Evolutionary conservation across 192 early-diverging fungal species (phyloP), one percentile per base, ranked within the genome.

Genomic region (Chytriomyces confervae): DNA sequence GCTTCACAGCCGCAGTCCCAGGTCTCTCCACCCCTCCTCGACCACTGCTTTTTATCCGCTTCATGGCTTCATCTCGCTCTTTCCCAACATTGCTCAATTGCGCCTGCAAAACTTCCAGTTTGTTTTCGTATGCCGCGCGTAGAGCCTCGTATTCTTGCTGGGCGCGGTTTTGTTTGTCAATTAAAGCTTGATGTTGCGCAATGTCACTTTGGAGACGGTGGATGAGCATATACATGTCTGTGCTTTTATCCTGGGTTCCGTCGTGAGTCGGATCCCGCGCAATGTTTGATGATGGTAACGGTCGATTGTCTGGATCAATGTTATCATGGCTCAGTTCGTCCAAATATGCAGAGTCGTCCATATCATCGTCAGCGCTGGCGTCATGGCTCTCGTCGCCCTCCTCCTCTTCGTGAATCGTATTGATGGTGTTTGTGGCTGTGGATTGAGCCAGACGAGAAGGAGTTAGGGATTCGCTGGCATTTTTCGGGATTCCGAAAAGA

Each of bases 31-130:
- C 53, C n/a, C 29, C 66, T 2, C 66, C 50, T 70, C 85, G 86
- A 8, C 87, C 83, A 24, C 82, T 71, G 77, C 80, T 69, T 63
- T 77, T 70, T 79, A 91, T 86, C 50, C 86, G 81, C 65, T 88
- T 84, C 29, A 93, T 65, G 1, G 93, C 93, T 65, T 80, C 57
- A 50, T 95, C 91, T 9, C 92, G 82, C 79, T 93, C 90, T 49
- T 79, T 68, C 74, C 90, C 84, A 23, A 90, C 76, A 11, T 79
- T 77, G 20, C 63, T 51, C n/a, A 95, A 77, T 57, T 88, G 86
- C 11, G 83, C 71, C 66, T 94, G 90, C 67, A 94, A 83, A 18
- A 78, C 66, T 8, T 63, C 65, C 50, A 95, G 80, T 73, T 92
- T 91, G n/a, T 89, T 84, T 76, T 95, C 94, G 72, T 93, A 95